Conservation (phyloP, 139 green algal species). For the Tetraselmis striata region DNA sequence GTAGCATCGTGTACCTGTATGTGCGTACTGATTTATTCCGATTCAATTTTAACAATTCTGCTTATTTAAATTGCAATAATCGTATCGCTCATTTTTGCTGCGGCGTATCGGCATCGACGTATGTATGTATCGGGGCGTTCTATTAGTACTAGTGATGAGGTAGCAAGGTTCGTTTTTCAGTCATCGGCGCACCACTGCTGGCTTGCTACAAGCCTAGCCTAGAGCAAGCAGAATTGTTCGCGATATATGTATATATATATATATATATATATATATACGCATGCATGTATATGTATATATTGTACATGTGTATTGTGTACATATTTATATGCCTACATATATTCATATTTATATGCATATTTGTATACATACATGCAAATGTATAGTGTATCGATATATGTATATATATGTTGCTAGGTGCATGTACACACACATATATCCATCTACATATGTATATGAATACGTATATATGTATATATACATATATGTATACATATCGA, state of each 20-base stretch:
- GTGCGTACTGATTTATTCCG: too few species aligned
- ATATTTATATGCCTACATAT: background rate
- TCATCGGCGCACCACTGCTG: too few species aligned
- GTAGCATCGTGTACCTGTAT: too few species aligned
- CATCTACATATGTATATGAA: background rate
- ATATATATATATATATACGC: background rate
- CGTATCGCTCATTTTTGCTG: too few species aligned
- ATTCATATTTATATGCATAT: background rate
- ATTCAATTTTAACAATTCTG: too few species aligned
- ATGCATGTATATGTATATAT: background rate
- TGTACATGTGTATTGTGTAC: background rate
- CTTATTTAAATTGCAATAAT: too few species aligned
- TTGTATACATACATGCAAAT: background rate
- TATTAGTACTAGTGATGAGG: too few species aligned
- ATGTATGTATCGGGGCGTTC: too few species aligned
- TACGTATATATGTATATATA: background rate
- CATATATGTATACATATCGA: background rate
- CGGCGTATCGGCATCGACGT: too few species aligned
- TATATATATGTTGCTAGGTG: background rate
- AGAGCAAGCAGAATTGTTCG: too few species aligned
- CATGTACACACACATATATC: background rate
- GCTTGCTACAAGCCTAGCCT: too few species aligned
- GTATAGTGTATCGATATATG: background rate
- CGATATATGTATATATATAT: background rate
- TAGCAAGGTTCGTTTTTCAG: too few species aligned